Evolutionary conservation across 768 basidiomycete species (phyloP), one percentile per base, ranked within the genome.

Genomic region (Guyanaporus albipodus): DNA sequence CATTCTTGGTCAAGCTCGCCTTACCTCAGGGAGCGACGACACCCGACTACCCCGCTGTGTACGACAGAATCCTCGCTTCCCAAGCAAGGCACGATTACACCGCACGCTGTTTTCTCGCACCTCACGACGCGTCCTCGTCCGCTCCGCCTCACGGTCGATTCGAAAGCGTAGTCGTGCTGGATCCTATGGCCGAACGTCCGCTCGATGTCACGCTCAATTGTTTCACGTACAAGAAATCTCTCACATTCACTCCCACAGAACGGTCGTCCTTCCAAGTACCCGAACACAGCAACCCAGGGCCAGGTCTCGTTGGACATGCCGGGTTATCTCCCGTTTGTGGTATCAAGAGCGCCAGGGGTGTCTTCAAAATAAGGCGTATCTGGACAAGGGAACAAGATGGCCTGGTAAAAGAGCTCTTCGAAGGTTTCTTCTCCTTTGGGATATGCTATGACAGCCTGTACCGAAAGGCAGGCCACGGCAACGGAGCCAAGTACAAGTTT

Each of bases 11-110:
- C 50, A 63, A 61, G 19, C 58, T 63, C 32, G 72, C 64, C 52
- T 43, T 62, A 12, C 67, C 70, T 1, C 24, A 44, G 4, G 63
- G 60, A 12, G 59, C 53, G n/a, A 53, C 53, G 17, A 38, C 53
- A 6, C 63, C 65, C 4, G 40, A 62, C 32, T 65, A 66, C 18
- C 59, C 59, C 15, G 60, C 58, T 0, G 54, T 72, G 15, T 65
- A 72, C 39, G 53, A 72, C 34, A 63, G 52, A 6, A 66, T 71
- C 28, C 66, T 71, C 23, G 53, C 58, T 8, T 70, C 62, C n/a
- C 71, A 70, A 44, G 67, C 69, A 8, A 70, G 60, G 44, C 59
- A 67, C 8, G 71, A 72, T 48, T 65, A 56, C 10, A 71, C 70
- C 19, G 70, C 63, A 23, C 60, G 59, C 10, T 62, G 61, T 38